phyloP scores from a whole-genome alignment of 768 basidiomycete genomes.

The Galerina sulciceps region DNA sequence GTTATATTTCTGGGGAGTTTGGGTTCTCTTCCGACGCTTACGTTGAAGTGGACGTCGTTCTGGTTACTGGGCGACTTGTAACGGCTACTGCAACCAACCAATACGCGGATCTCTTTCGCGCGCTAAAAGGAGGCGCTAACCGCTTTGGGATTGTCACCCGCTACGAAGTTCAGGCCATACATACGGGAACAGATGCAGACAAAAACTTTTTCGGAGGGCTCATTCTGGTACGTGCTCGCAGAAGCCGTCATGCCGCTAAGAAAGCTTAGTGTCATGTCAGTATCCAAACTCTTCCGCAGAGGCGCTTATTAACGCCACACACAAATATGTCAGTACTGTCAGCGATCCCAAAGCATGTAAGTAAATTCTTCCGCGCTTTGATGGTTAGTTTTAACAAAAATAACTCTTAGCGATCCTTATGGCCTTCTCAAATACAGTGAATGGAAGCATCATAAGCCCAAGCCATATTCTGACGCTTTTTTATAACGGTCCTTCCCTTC shows the following conservation, averaged over 20 bases:
- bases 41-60: conserved; percentile 45
- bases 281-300: conserved; percentile 42
- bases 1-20: conserved; percentile 40
- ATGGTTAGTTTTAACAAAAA: conserved; percentile 5
- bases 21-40: conserved; percentile 45
- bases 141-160: conserved; percentile 50
- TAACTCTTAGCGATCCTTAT: conserved; percentile 28
- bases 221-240: conserved; percentile 33
- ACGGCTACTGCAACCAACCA: conserved; percentile 44
- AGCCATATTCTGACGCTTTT: conserved; percentile 35
- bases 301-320: conserved; percentile 39
- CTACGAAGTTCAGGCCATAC: conserved; percentile 42
- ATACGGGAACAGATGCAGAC: conserved; percentile 40
- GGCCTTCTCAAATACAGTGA: conserved; percentile 25
- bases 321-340: conserved; percentile 38
- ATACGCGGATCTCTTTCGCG: conserved; percentile 46
- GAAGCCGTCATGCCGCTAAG: neutral
- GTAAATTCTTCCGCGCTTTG: conserved; percentile 9
- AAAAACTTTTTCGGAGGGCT: conserved; percentile 43
- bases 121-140: conserved; percentile 49
- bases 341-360: conserved; percentile 43
- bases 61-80: conserved; percentile 42
- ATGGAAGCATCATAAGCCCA: conserved; percentile 23
- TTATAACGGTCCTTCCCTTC: conserved; percentile 40
- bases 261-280: conserved; percentile 18